These are phyloP conservation scores for Allantophomopsis cytisporea DNA, from an alignment of 2,329 filamentous ascomycete genomes.

Conservation along the genomic window DNA sequence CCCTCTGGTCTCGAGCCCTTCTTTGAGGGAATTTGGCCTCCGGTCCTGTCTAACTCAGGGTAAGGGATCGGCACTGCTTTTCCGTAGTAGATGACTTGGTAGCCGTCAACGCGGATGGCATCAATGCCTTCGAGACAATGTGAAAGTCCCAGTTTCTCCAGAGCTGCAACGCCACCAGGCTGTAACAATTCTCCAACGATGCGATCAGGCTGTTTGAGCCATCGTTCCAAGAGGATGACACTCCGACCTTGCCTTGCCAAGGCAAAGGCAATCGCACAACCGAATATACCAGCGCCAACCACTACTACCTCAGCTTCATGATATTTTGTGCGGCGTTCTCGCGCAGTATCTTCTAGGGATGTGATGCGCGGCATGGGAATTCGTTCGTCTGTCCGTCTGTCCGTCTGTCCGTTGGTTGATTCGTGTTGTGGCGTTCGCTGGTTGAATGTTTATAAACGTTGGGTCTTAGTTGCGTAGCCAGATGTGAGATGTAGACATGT, in stretches of 20 bases:
- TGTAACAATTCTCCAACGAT: slow-evolving; percentile 95
- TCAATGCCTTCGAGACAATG: slow-evolving; percentile 86
- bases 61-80: slow-evolving; percentile 67
- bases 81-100: slow-evolving; percentile 75
- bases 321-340: neutral
- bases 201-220: slow-evolving; percentile 81
- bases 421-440: too few species aligned
- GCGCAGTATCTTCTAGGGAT: neutral
- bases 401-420: too few species aligned
- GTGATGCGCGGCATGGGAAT: neutral
- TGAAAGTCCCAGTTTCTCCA: slow-evolving; percentile 66
- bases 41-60: slow-evolving; percentile 37
- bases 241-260: slow-evolving; percentile 82
- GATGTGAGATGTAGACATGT: too few species aligned
- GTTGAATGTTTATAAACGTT: too few species aligned
- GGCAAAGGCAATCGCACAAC: slow-evolving; percentile 73
- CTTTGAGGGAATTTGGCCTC: slow-evolving; percentile 7
- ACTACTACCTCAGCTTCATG: slow-evolving; percentile 21
- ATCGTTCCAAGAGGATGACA: slow-evolving; percentile 79
- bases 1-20: slow-evolving; percentile 46
- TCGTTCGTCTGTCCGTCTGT: neutral
- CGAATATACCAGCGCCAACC: slow-evolving; percentile 81
- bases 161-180: slow-evolving; percentile 73
- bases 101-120: slow-evolving; percentile 68
- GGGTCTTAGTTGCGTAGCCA: too few species aligned